Evolutionary conservation across 768 basidiomycete species (phyloP).

Genomic region (Trametes villosa): DNA sequence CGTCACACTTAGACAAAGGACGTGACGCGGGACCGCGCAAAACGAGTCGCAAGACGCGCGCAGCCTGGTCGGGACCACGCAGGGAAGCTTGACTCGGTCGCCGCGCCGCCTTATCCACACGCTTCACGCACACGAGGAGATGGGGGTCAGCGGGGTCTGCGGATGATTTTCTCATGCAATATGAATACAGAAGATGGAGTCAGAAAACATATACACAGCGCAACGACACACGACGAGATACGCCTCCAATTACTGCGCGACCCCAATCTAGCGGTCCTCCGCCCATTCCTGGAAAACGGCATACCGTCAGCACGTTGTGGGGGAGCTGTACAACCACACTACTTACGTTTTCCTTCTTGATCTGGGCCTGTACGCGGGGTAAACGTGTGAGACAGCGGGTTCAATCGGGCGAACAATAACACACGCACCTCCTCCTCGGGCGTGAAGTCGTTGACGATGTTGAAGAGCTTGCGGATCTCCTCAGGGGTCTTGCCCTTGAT

Average conservation of each 20-base stretch:
- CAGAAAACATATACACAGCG: slow-evolving; percentile 25
- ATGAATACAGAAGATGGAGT: slow-evolving; percentile 20
- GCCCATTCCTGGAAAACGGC: slow-evolving; percentile 77
- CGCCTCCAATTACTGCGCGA: slow-evolving; percentile 2
- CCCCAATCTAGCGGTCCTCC: slow-evolving; percentile 81
- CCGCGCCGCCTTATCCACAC: no score
- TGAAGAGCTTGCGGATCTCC: slow-evolving; percentile 98
- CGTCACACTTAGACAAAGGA: no score
- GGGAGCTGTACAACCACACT: not conserved
- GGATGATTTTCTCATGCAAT: slow-evolving; percentile 12
- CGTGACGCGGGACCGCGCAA: no score
- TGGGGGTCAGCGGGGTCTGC: not conserved
- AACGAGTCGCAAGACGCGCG: no score
- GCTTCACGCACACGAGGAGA: no score
- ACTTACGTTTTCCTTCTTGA: slow-evolving; percentile 98
- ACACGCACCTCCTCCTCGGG: slow-evolving; percentile 92
- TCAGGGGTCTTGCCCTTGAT: slow-evolving; percentile 99
- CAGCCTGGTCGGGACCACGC: no score
- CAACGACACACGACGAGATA: slow-evolving; percentile 18
- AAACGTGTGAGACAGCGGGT: slow-evolving; percentile 19
- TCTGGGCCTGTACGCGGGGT: slow-evolving; percentile 70
- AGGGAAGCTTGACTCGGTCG: no score
- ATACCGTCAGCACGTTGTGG: slow-evolving; percentile 1
- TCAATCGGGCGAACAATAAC: not conserved
- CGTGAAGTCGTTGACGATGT: slow-evolving; percentile 98